Conservation (phyloP, 148 eudicot species). For the Rhododendron williamsianum region DNA sequence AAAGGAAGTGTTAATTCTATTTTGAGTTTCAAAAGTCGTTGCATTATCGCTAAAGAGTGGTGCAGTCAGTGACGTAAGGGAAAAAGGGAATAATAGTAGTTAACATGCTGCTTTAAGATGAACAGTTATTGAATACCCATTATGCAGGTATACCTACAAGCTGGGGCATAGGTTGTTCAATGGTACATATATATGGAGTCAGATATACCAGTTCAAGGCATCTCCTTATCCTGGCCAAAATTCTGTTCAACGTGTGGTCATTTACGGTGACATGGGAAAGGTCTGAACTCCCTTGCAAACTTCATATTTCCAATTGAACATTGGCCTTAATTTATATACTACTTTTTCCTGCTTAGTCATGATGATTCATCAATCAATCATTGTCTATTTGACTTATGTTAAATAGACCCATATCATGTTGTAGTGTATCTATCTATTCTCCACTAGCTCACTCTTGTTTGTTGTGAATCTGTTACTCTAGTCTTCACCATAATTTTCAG, state of each 20-base stretch:
- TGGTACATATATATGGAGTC: constrained; percentile 71
- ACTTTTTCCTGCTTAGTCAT: not conserved
- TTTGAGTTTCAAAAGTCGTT: not conserved
- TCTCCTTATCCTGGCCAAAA: constrained; percentile 91
- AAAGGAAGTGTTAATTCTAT: not conserved
- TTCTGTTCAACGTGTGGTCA: constrained; percentile 67
- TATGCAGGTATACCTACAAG: constrained; percentile 62
- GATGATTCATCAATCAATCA: not conserved
- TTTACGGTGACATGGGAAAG: constrained; percentile 98
- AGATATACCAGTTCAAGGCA: constrained; percentile 57
- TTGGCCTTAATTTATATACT: not conserved
- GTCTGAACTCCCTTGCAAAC: constrained; percentile 16
- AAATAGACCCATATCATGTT: not conserved
- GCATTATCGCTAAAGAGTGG: not conserved
- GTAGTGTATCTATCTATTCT: not conserved
- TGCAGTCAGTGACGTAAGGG: not conserved
- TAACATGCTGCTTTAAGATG: not conserved
- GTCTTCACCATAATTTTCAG: not conserved
- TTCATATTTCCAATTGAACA: not conserved
- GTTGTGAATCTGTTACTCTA: not conserved
- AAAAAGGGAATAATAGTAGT: not conserved
- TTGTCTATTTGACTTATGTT: not conserved
- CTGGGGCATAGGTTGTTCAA: constrained; percentile 57
- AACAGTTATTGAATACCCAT: not conserved
- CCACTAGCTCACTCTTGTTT: not conserved